These are phyloP conservation scores for Hypoxylon rickii DNA, from an alignment of 495 filamentous ascomycete genomes.

Conservation along the genomic window DNA sequence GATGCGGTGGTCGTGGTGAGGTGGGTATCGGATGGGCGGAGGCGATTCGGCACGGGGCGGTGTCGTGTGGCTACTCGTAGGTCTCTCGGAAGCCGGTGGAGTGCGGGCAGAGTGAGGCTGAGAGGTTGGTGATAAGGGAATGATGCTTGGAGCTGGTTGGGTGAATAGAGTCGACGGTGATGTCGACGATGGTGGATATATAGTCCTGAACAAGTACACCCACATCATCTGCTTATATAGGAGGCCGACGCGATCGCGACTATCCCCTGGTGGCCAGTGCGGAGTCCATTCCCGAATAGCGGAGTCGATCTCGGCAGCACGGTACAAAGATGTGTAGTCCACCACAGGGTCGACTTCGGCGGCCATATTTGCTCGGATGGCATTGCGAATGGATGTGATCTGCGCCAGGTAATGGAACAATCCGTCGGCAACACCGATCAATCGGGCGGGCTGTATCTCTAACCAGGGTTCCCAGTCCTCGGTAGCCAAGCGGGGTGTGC, in stretches of 20 bases:
- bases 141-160: slow-evolving; percentile 35
- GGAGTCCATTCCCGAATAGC: slow-evolving; percentile 79
- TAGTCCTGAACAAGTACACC: slow-evolving; percentile 87
- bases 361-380: slow-evolving; percentile 69
- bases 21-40: slow-evolving; percentile 48
- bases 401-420: slow-evolving; percentile 80
- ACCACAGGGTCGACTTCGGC: slow-evolving; percentile 69
- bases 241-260: slow-evolving; percentile 74
- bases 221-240: slow-evolving; percentile 90
- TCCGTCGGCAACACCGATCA: slow-evolving; percentile 87
- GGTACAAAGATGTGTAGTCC: slow-evolving; percentile 72
- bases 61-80: slow-evolving; percentile 30
- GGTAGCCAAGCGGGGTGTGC: slow-evolving; percentile 54
- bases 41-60: slow-evolving; percentile 51
- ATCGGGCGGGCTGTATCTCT: slow-evolving; percentile 74
- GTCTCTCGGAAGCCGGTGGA: slow-evolving; percentile 26
- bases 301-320: slow-evolving; percentile 77
- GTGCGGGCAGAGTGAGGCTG: slow-evolving; percentile 49
- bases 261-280: slow-evolving; percentile 67
- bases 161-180: slow-evolving; percentile 37
- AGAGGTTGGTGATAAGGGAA: slow-evolving; percentile 47
- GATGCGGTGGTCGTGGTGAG: slow-evolving; percentile 63
- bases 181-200: slow-evolving; percentile 62
- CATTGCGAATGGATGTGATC: slow-evolving; percentile 78
- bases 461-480: slow-evolving; percentile 69